Evolutionary conservation across 225 moss, liverwort and hornwort genomes (phyloP), one percentile per base, ranked within the genome.

Genomic region (Bryoerythrophyllum caledonicum): DNA sequence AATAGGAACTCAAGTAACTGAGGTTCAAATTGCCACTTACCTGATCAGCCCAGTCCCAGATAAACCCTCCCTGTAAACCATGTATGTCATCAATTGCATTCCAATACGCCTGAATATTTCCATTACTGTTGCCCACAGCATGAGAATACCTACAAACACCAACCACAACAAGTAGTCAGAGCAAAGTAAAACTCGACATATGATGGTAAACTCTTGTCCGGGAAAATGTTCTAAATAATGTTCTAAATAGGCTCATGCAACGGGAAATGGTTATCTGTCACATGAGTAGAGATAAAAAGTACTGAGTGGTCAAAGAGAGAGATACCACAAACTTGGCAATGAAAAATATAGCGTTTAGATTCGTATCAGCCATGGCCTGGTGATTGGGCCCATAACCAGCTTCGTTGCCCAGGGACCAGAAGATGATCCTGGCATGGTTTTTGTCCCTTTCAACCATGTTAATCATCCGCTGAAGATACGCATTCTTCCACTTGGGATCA

Each of bases 21-120:
- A 10, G n/a, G n/a, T n/a, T n/a, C n/a, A n/a, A n/a, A n/a, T n/a
- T n/a, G n/a, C n/a, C n/a, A 54, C 15, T 30, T 20, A 90, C 96
- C 94, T 99, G 95, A 81, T 99, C 99, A 88, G 87, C 99, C 99
- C 99, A 99, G 75, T 99, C 99, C 99, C 99, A 99, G 68, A 99
- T 76, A 71, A 91, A 99, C 21, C 99, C 99, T 71, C 99, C 99
- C 81, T 99, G 99, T 79, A 99, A 81, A 60, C 99, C 99, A 83
- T 93, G 91, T 38, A 87, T 77, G 10, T 56, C 80, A 73, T 99
- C 91, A 59, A 95, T 91, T 32, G 95, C 93, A 61, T 86, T 79
- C 95, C 99, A 95, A 48, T 99, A 99, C 30, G 90, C 87, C 74
- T 91, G 80, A 48, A 99, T 80, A 64, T 95, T 99, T 73, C 99